A percentile compares a stretch with the other conserved stretches of the same genome.
These are phyloP conservation scores for Ogataea populi-albae DNA, from an alignment of 805 yeast species.

Conservation along the genomic window DNA sequence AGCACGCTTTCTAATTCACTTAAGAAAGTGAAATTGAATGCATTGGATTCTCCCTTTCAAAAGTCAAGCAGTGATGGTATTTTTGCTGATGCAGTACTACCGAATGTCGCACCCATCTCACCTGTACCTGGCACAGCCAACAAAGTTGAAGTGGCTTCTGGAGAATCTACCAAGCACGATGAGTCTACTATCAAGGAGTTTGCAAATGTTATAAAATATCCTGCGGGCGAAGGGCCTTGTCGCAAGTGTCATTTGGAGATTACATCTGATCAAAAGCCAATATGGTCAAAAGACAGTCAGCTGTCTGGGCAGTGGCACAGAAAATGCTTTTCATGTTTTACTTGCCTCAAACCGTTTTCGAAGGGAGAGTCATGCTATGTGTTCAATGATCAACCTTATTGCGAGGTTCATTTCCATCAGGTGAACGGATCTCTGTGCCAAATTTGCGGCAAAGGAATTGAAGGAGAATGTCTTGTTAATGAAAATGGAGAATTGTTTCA, in stretches of 20 bases:
- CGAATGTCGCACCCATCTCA: not conserved
- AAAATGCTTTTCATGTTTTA: slow-evolving; percentile 71
- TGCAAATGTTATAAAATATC: slow-evolving; percentile 22
- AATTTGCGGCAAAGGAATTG: slow-evolving; percentile 72
- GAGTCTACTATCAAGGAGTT: not conserved
- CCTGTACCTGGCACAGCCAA: not conserved
- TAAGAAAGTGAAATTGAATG: slow-evolving; percentile 20
- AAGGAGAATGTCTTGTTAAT: slow-evolving; percentile 86
- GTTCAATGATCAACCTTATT: slow-evolving; percentile 74
- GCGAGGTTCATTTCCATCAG: slow-evolving; percentile 73
- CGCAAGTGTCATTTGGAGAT: slow-evolving; percentile 65
- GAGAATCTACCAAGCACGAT: not conserved
- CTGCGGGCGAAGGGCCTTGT: slow-evolving; percentile 79
- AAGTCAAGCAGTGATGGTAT: not conserved
- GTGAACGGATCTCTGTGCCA: slow-evolving; percentile 74
- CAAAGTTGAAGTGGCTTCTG: not conserved
- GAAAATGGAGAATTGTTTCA: slow-evolving; percentile 74
- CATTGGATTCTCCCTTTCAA: slow-evolving; percentile 16
- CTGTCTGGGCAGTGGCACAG: slow-evolving; percentile 94
- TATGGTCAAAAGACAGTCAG: slow-evolving; percentile 83
- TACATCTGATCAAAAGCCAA: slow-evolving; percentile 50
- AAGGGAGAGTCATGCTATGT: slow-evolving; percentile 72
- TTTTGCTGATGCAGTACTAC: not conserved
- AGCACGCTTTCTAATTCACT: slow-evolving; percentile 14
- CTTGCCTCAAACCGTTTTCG: slow-evolving; percentile 56